Base-by-base conservation (phyloP, 2,329 filamentous ascomycete species). In the Sordariomycetes sp. region DNA sequence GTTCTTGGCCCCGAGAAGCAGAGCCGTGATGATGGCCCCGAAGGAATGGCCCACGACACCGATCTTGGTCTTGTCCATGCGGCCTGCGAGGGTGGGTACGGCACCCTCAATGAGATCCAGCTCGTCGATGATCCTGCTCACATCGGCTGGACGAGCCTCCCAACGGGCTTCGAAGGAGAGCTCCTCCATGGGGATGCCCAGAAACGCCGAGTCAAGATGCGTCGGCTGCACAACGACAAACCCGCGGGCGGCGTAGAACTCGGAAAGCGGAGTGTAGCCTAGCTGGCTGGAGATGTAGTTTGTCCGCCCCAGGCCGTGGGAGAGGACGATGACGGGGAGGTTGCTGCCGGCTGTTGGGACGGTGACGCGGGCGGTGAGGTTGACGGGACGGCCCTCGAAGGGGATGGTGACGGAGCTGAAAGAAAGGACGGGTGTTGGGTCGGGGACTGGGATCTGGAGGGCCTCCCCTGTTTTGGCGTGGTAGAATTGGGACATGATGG, bases 221-320 rank as follows among this genome's bases (percentile, higher is more conserved):
- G 49, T 51, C 3, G 49, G 47, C 9, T 50, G 49, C 17, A 51
- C 42, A 23, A 52, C 49, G 3, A 43, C 46, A 19, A 52, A 50
- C 5, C 49, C 49, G 23, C 48, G 49, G 0, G 41, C 42, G 5
- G 49, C 49, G 42, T 42, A 50, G 36, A 46, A 51, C 11, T 50
- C 46, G 2, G 27, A 42, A 4, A 51, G 33, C 0, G 49, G 49
- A 1, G 36, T 41, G 7, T 51, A 51, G 2, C 47, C 48, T 12
- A 49, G 43, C 14, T 40, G 40, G 0, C 47, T 50, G 1, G 47
- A 49, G 10, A 51, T 40, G 16, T 42, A 52, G 31, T 48, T 47
- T 37, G 43, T 49, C 2, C 28, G 40, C 3, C 49, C 49, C 10
- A 48, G 46, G 5, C 49, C 49, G 5, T 52, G 49, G 6, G 49